phyloP scores from a whole-genome alignment of 2,329 filamentous ascomycete species.

The Pestalotiopsis fici region DNA sequence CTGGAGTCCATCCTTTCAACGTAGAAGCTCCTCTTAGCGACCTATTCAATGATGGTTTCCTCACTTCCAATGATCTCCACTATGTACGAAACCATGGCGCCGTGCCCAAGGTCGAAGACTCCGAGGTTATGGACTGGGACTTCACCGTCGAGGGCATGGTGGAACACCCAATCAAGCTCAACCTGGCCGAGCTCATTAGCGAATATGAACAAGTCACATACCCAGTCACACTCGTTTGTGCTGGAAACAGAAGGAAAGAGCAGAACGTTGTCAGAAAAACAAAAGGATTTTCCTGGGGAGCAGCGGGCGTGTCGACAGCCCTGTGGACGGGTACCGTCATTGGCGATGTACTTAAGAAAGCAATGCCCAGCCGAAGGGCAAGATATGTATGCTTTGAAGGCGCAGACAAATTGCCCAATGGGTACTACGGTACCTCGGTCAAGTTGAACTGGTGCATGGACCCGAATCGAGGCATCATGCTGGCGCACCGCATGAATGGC shows the following conservation, averaged over 20 bases:
- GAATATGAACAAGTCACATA: constrained; percentile 82
- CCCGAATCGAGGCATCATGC: constrained; percentile 78
- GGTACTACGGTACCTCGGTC: constrained; percentile 84
- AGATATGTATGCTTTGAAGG: constrained; percentile 90
- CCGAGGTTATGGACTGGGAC: constrained; percentile 76
- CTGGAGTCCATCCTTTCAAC: constrained; percentile 89
- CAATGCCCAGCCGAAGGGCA: constrained; percentile 68
- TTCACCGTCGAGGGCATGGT: constrained; percentile 85
- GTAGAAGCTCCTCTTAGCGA: constrained; percentile 80
- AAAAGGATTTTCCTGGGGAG: constrained; percentile 93
- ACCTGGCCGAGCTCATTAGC: constrained; percentile 69
- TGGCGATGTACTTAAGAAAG: constrained; percentile 67
- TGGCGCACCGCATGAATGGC: constrained; percentile 91
- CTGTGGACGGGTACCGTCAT: constrained; percentile 84
- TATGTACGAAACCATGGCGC: constrained; percentile 90
- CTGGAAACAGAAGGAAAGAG: constrained; percentile 89
- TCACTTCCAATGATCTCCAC: constrained; percentile 85
- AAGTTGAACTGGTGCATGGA: constrained; percentile 90
- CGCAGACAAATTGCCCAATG: constrained; percentile 84
- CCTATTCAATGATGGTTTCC: constrained; percentile 77
- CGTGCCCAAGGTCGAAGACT: constrained; percentile 74
- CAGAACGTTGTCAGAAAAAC: constrained; percentile 89
- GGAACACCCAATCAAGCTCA: constrained; percentile 72
- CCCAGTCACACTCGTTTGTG: constrained; percentile 87
- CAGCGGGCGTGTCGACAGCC: constrained; percentile 83